Evolutionary conservation across 2,329 filamentous ascomycete species (phyloP).

Genomic region (Diaporthe vaccinii): DNA sequence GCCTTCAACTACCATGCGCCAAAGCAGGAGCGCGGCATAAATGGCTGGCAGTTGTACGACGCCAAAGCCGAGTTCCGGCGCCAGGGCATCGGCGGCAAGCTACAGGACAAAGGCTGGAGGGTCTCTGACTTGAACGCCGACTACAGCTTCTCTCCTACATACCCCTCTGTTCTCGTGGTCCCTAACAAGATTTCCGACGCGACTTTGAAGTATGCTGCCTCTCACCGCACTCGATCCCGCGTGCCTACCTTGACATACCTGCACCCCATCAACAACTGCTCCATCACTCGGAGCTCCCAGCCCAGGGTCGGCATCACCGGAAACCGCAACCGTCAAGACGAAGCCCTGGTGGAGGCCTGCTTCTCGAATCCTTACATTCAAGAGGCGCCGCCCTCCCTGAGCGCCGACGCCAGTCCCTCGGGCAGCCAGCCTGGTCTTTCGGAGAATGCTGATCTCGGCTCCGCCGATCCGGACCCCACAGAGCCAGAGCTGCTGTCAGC

Average conservation of each 20-base stretch:
- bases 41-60: constrained; percentile 90
- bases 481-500: constrained; percentile 77
- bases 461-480: constrained; percentile 51
- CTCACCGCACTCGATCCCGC: constrained; percentile 88
- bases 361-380: constrained; percentile 78
- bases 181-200: constrained; percentile 96
- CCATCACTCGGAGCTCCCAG: constrained; percentile 94
- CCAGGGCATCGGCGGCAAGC: constrained; percentile 87
- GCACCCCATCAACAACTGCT: constrained; percentile 97
- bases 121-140: constrained; percentile 91
- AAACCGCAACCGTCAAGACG: constrained; percentile 94
- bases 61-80: constrained; percentile 86
- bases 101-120: constrained; percentile 85
- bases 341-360: constrained; percentile 91
- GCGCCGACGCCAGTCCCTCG: constrained; percentile 56
- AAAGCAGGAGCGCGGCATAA: constrained; percentile 76
- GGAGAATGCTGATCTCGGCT: constrained; percentile 73
- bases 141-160: constrained; percentile 92
- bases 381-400: constrained; percentile 52
- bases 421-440: constrained; percentile 66
- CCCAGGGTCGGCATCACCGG: constrained; percentile 87
- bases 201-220: constrained; percentile 91
- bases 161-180: constrained; percentile 87
- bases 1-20: constrained; percentile 88
- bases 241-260: constrained; percentile 94